Percentiles rank a stretch among this genome's conserved stretches.
These are phyloP conservation scores for Taphrina populina DNA, from an alignment of 1,139 yeast genomes.

Conservation along the genomic window DNA sequence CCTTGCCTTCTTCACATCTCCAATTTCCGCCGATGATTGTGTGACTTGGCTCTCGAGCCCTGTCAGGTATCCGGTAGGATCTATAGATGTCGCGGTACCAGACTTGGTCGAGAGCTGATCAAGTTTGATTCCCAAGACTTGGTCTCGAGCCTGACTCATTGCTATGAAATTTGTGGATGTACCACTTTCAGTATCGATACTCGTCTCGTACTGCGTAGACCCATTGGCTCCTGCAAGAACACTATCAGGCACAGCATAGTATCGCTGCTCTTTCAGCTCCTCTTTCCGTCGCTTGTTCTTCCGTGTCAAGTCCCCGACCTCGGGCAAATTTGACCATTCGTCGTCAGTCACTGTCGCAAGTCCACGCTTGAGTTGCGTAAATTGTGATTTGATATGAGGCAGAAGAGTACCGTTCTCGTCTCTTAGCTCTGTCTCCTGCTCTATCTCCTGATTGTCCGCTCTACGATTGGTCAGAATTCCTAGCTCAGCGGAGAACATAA, in stretches of 20 bases:
- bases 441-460: conserved; percentile 15
- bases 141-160: conserved; percentile 57
- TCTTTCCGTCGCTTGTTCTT: conserved; percentile 68
- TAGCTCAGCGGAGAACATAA: neutral
- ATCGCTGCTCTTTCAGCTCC: conserved; percentile 60
- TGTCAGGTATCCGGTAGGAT: conserved; percentile 49
- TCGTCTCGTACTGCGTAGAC: conserved; percentile 36
- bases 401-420: conserved; percentile 43
- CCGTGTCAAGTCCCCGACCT: conserved; percentile 82
- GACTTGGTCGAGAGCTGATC: conserved; percentile 45
- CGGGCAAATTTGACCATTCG: conserved; percentile 83
- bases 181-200: conserved; percentile 40
- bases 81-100: conserved; percentile 41
- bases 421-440: conserved; percentile 20
- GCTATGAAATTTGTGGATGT: conserved; percentile 52
- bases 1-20: conserved; percentile 61
- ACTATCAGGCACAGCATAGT: conserved; percentile 81
- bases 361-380: conserved; percentile 62
- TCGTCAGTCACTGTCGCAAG: conserved; percentile 60
- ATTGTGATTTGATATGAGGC: conserved; percentile 47
- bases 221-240: conserved; percentile 49
- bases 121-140: conserved; percentile 53
- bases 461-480: conserved; percentile 20
- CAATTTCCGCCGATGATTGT: conserved; percentile 44
- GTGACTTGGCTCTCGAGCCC: conserved; percentile 44